phyloP scores from a whole-genome alignment of 352 stramenopile genomes.

The Pythium rhizo-oryzae region DNA sequence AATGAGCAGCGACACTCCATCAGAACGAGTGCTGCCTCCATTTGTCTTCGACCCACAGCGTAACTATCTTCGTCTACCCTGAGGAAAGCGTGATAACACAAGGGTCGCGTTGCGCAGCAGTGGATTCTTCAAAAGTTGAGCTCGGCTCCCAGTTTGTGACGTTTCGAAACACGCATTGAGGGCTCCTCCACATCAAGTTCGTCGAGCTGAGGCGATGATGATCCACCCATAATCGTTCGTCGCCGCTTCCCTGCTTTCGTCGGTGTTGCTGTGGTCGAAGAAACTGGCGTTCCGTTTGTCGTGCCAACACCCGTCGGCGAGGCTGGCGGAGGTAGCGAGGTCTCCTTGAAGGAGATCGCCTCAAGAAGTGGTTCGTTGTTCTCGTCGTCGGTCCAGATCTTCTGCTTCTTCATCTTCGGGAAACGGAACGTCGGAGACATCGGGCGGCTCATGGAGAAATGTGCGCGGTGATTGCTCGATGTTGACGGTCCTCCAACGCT shows the following conservation, averaged over 20 bases:
- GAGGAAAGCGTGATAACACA: too few species aligned
- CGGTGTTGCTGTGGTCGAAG: slow-evolving; percentile 21
- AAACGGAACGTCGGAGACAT: slow-evolving; percentile 32
- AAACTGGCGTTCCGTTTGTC: background rate
- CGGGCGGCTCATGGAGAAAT: slow-evolving; percentile 24
- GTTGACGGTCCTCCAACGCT: background rate
- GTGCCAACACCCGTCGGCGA: slow-evolving; percentile 26
- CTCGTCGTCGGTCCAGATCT: slow-evolving; percentile 28
- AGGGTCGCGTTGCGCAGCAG: background rate
- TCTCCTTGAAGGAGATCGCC: slow-evolving; percentile 16
- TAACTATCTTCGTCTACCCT: too few species aligned
- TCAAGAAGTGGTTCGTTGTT: slow-evolving; percentile 24
- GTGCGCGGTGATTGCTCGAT: slow-evolving; percentile 9
- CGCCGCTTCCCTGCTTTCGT: slow-evolving; percentile 29
- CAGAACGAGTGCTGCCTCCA: too few species aligned
- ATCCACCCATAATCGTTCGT: slow-evolving; percentile 8
- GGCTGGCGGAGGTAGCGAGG: slow-evolving; percentile 17
- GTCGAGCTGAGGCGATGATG: slow-evolving; percentile 17
- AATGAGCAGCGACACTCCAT: too few species aligned
- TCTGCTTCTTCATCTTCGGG: slow-evolving; percentile 32
- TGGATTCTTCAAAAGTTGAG: background rate
- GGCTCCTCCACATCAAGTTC: slow-evolving; percentile 23
- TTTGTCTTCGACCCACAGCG: too few species aligned
- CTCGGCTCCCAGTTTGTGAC: slow-evolving; percentile 16
- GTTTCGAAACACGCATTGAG: slow-evolving; percentile 17